A percentile compares a stretch with the other conserved stretches of the same genome.
Conservation (phyloP, 148 eudicot genomes). For the Persicaria maculosa region DNA sequence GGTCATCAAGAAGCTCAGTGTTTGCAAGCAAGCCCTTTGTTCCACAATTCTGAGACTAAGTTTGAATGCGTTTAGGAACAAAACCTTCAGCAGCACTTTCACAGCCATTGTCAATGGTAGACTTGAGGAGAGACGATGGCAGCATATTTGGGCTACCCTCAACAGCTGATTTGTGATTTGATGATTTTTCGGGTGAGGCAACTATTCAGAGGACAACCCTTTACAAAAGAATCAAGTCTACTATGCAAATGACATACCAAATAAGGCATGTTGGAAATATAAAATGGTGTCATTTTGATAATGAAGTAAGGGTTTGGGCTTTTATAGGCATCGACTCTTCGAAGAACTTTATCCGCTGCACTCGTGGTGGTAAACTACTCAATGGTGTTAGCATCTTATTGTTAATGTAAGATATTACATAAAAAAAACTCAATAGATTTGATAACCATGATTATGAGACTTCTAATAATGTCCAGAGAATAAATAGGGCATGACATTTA, state of each 20-base stretch:
- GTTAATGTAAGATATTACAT: not conserved
- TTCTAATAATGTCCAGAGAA: not conserved
- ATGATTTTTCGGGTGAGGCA: constrained; percentile 19
- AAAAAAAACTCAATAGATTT: not conserved
- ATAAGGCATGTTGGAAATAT: no score
- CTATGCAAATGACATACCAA: no score
- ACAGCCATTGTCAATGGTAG: constrained; percentile 22
- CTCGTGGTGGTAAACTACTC: not conserved
- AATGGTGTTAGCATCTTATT: not conserved
- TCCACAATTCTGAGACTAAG: not conserved
- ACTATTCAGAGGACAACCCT: no score
- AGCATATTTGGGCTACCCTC: not conserved
- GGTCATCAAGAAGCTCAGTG: constrained; percentile 13
- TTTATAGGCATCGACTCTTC: no score
- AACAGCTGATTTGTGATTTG: constrained; percentile 16
- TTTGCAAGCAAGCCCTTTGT: constrained; percentile 11
- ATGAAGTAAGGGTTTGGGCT: no score
- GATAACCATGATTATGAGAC: not conserved
- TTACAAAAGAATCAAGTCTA: no score
- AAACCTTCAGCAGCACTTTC: constrained; percentile 18
- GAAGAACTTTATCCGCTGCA: no score
- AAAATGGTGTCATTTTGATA: no score
- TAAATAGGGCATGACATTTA: not conserved
- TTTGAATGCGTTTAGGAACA: not conserved
- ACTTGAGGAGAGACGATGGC: constrained; percentile 20